Evolutionary conservation across 2,329 filamentous ascomycete species (phyloP), one percentile per base, ranked within the genome.

Genomic region (Onygena corvina): DNA sequence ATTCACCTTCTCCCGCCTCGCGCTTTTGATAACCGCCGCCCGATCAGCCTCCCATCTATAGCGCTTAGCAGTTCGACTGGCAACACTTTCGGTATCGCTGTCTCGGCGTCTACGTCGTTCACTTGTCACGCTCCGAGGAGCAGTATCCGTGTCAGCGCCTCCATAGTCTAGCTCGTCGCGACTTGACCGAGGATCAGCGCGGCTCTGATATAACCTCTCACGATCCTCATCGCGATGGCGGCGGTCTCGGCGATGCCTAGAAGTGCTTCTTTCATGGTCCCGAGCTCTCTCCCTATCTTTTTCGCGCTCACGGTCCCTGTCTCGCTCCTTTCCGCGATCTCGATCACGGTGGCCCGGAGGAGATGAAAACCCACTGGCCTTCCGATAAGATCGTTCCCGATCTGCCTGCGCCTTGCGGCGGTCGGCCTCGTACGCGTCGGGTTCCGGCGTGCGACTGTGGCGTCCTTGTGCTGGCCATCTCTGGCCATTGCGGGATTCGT

Each of bases 351-450:
- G 63, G n/a, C 61, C 54, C 21, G 55, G 48, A 9, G 66, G 66
- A 7, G 70, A 67, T 57, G 76, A 72, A 55, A 77, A 61, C 58
- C 77, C 71, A 56, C 83, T 84, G 69, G 80, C 80, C 69, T 92
- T 93, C 65, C 86, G 82, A 68, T 94, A 93, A 59, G 93, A 89
- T 56, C 89, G 84, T 69, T 96, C 93, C 44, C 93, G 83, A 63
- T 94, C 89, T 51, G 89, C 88, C 62, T 92, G 89, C 36, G 90
- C 90, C 66, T 90, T 92, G 60, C 88, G 84, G 56, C 92, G 81
- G 64, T 98, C 92, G 52, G 89, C 92, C 67, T 96, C 92, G 66
- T 98, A 98, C 16, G 86, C 80, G 69, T 98, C 89, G 51, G 80
- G 79, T 66, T 96, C 92, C n/a, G 88, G 89, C 58, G 84, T 89